Conservation (phyloP, 1,284 basidiomycete genomes). For the Cryptococcus sp. region DNA sequence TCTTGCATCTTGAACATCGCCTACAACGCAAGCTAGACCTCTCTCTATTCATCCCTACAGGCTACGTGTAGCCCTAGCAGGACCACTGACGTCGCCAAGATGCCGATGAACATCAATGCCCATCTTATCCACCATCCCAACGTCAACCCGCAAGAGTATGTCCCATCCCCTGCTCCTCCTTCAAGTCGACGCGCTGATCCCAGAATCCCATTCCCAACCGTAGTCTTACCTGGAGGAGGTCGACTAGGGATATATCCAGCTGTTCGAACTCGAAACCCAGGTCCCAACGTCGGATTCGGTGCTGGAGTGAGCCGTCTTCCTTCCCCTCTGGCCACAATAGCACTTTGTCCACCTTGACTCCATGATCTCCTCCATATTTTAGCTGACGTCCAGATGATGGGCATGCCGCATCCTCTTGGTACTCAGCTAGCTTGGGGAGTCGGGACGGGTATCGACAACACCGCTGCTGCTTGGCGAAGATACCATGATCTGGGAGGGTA, state of each 20-base stretch:
- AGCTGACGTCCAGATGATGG: slow-evolving; percentile 47
- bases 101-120: slow-evolving; percentile 30
- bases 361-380: too few species aligned
- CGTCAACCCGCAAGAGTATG: slow-evolving; percentile 37
- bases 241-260: slow-evolving; percentile 33
- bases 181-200: background rate
- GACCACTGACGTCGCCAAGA: too few species aligned
- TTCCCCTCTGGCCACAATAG: too few species aligned
- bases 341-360: too few species aligned
- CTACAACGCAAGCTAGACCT: too few species aligned
- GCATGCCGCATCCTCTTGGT: slow-evolving; percentile 45
- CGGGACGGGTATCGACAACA: slow-evolving; percentile 32
- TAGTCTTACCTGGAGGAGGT: slow-evolving; percentile 32
- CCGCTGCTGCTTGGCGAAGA: slow-evolving; percentile 34
- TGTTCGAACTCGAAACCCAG: slow-evolving; percentile 29
- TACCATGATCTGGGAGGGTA: slow-evolving; percentile 34
- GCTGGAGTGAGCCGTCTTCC: slow-evolving; percentile 34
- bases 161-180: background rate
- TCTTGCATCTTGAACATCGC: too few species aligned
- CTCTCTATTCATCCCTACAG: too few species aligned
- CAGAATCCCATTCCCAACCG: slow-evolving; percentile 33
- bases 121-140: slow-evolving; percentile 35
- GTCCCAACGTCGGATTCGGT: slow-evolving; percentile 29
- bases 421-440: slow-evolving; percentile 23
- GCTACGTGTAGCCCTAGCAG: too few species aligned